These are phyloP conservation scores for Picochlorum sp. DNA, from an alignment of 139 green algal genomes.

Conservation along the genomic window DNA sequence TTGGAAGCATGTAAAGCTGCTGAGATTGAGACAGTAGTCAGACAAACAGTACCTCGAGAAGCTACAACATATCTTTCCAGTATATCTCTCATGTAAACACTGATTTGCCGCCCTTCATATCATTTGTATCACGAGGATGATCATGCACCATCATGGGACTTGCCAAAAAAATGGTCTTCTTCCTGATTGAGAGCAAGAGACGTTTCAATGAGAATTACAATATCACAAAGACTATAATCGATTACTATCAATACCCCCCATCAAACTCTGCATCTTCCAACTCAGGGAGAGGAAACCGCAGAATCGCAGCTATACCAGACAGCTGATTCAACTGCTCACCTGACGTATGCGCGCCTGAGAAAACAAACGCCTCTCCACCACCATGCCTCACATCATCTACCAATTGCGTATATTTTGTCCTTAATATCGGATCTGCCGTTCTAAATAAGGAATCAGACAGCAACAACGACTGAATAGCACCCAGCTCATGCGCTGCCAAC, in stretches of 20 bases:
- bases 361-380: constrained; percentile 76
- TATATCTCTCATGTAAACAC: too few relatives aligned
- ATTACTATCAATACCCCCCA: constrained; percentile 5
- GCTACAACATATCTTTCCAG: constrained; percentile 26
- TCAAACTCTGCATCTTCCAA: constrained; percentile 73
- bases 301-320: constrained; percentile 75
- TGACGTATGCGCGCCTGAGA: constrained; percentile 61
- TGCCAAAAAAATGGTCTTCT: too few relatives aligned
- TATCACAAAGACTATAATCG: neutral
- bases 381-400: constrained; percentile 72
- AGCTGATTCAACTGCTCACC: constrained; percentile 86
- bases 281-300: constrained; percentile 87
- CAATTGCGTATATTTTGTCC: constrained; percentile 54
- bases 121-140: too few relatives aligned
- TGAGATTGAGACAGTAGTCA: constrained; percentile 48
- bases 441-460: constrained; percentile 80
- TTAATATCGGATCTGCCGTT: constrained; percentile 52
- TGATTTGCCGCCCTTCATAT: too few relatives aligned
- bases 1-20: constrained; percentile 56
- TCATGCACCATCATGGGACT: too few relatives aligned
- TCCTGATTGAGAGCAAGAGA: too few relatives aligned
- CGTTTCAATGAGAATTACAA: neutral
- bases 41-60: constrained; percentile 29
- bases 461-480: constrained; percentile 67
- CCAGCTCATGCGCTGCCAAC: constrained; percentile 51